A percentile compares a stretch with the other conserved stretches of the same genome.
Evolutionary conservation across 2,329 filamentous ascomycete species (phyloP).

Genomic region (Fusarium armeniacum): DNA sequence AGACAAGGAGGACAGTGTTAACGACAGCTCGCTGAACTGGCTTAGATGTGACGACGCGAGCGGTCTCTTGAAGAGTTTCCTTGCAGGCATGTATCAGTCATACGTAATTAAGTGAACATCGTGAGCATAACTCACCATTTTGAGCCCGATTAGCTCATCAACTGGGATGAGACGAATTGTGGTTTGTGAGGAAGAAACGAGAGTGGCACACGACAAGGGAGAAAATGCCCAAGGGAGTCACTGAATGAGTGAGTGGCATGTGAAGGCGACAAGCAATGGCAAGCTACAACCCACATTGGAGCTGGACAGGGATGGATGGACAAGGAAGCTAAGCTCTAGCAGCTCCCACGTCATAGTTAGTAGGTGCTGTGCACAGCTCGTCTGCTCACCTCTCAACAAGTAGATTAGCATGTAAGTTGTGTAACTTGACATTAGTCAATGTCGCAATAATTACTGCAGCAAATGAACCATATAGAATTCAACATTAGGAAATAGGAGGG

Average conservation of each 20-base stretch:
- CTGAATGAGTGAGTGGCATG: slow-evolving; percentile 36
- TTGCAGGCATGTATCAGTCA: slow-evolving; percentile 34
- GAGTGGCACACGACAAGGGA: slow-evolving; percentile 15
- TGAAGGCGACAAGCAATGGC: slow-evolving; percentile 32
- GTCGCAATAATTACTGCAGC: not conserved
- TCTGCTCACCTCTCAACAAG: not conserved
- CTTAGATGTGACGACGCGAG: slow-evolving; percentile 63
- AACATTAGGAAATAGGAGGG: slow-evolving; percentile 12
- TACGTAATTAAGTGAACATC: not conserved
- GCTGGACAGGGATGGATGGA: slow-evolving; percentile 5
- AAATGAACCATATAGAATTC: not conserved
- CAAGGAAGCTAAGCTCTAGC: slow-evolving; percentile 25
- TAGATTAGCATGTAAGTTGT: not conserved
- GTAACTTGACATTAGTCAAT: not conserved
- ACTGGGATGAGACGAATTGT: slow-evolving; percentile 17
- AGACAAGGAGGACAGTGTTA: slow-evolving; percentile 61
- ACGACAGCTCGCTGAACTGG: slow-evolving; percentile 65
- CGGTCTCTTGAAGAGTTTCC: slow-evolving; percentile 56
- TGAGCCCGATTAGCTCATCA: slow-evolving; percentile 19
- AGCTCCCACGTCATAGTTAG: slow-evolving; percentile 44
- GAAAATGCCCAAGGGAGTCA: slow-evolving; percentile 17
- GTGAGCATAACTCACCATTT: slow-evolving; percentile 37
- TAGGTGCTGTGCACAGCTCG: not conserved
- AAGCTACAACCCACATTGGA: slow-evolving; percentile 3
- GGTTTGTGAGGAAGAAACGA: slow-evolving; percentile 20